Evolutionary conservation across 495 filamentous ascomycete species (phyloP).

Genomic region (Evernia prunastri): DNA sequence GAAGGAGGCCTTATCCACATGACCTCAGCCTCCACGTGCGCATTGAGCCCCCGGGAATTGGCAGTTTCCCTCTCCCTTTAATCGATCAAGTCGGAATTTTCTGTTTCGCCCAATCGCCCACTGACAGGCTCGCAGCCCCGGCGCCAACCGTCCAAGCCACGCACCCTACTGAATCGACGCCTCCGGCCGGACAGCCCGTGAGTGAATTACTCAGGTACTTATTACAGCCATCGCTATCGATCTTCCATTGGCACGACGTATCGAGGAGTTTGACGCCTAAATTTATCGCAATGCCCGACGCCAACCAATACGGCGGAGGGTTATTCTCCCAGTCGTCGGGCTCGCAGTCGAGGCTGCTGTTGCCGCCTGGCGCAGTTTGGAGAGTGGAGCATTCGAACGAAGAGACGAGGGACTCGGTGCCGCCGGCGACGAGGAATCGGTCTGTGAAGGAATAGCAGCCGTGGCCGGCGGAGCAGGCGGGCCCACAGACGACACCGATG

Average conservation of each 20-base stretch:
- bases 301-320: not conserved
- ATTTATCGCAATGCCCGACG: not conserved
- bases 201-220: not conserved
- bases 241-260: not conserved
- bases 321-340: not conserved
- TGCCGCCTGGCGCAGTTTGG: not conserved
- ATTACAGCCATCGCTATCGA: not conserved
- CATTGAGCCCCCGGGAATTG: no score
- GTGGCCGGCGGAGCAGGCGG: not conserved
- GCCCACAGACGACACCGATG: slow-evolving; percentile 1
- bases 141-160: not conserved
- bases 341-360: not conserved
- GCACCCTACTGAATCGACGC: not conserved
- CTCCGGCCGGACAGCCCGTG: not conserved
- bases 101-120: not conserved
- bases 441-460: not conserved
- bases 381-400: no score
- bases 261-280: not conserved
- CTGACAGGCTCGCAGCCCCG: not conserved
- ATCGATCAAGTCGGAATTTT: no score
- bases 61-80: no score
- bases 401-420: not conserved
- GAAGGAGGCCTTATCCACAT: no score
- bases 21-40: no score
- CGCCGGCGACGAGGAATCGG: not conserved